Conservation (phyloP, 2,329 filamentous ascomycete species). For the Mollisiaceae sp. region DNA sequence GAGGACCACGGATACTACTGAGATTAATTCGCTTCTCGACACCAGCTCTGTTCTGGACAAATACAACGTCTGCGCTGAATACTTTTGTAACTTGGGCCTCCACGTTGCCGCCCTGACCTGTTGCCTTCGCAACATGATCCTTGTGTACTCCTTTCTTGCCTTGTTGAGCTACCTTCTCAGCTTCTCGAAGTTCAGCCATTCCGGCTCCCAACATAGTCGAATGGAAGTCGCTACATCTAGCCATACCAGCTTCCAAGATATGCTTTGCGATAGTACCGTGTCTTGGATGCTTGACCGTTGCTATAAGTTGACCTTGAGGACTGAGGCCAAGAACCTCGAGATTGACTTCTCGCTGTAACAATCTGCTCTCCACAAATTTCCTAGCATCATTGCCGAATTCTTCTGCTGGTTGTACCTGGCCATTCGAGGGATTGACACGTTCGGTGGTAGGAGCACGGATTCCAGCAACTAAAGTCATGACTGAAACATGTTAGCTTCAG, state of each 20-base stretch:
- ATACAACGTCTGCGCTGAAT: slow-evolving; percentile 86
- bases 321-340: slow-evolving; percentile 85
- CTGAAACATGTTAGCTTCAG: slow-evolving; percentile 55
- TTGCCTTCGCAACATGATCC: slow-evolving; percentile 73
- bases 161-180: slow-evolving; percentile 84
- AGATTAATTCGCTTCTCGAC: slow-evolving; percentile 88
- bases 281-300: slow-evolving; percentile 81
- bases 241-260: slow-evolving; percentile 85
- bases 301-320: slow-evolving; percentile 90
- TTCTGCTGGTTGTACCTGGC: slow-evolving; percentile 80
- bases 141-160: slow-evolving; percentile 81
- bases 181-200: slow-evolving; percentile 84
- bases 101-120: slow-evolving; percentile 64
- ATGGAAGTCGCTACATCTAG: slow-evolving; percentile 93
- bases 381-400: slow-evolving; percentile 89
- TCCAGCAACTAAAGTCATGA: slow-evolving; percentile 87
- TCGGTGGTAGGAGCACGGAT: slow-evolving; percentile 90
- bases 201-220: slow-evolving; percentile 87
- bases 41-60: slow-evolving; percentile 83
- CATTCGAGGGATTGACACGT: slow-evolving; percentile 72
- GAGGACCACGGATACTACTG: slow-evolving; percentile 93
- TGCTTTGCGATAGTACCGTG: slow-evolving; percentile 89
- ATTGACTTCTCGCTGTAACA: slow-evolving; percentile 85
- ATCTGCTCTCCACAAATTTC: slow-evolving; percentile 81
- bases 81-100: slow-evolving; percentile 88